Conservation (phyloP, 2,329 filamentous ascomycete species). For the Fusarium begoniae region DNA sequence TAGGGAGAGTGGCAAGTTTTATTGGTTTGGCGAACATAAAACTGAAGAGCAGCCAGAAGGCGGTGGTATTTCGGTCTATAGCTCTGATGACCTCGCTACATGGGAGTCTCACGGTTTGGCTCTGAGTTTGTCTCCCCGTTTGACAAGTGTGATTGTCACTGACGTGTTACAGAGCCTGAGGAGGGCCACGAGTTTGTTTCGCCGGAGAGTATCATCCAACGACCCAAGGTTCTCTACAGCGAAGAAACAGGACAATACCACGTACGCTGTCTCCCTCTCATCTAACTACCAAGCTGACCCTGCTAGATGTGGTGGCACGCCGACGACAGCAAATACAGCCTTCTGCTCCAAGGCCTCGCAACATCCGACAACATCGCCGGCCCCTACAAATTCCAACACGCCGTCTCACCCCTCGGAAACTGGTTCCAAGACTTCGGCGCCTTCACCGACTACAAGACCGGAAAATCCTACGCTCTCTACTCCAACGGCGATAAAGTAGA, state of each 20-base stretch:
- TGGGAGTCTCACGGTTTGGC: slow-evolving; percentile 68
- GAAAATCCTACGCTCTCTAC: slow-evolving; percentile 65
- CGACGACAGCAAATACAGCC: slow-evolving; percentile 65
- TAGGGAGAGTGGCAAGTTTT: slow-evolving; percentile 63
- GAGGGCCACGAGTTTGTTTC: slow-evolving; percentile 65
- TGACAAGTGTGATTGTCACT: accelerated
- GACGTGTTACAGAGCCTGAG: slow-evolving; percentile 53
- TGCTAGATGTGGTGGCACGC: slow-evolving; percentile 68
- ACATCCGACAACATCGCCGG: slow-evolving; percentile 61
- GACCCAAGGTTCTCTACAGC: slow-evolving; percentile 70
- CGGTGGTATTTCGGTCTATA: slow-evolving; percentile 68
- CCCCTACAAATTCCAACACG: slow-evolving; percentile 64
- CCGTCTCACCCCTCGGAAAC: slow-evolving; percentile 65
- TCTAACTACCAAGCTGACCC: not conserved
- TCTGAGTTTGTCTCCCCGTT: slow-evolving; percentile 50
- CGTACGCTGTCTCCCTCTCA: slow-evolving; percentile 45
- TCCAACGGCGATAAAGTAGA: slow-evolving; percentile 66
- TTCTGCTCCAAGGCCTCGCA: slow-evolving; percentile 65
- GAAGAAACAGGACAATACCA: slow-evolving; percentile 64
- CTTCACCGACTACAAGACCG: slow-evolving; percentile 68
- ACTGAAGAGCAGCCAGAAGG: slow-evolving; percentile 65
- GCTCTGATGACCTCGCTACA: slow-evolving; percentile 67
- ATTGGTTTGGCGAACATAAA: slow-evolving; percentile 71
- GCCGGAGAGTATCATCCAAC: slow-evolving; percentile 65
- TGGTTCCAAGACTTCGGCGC: slow-evolving; percentile 71